phyloP scores from a whole-genome alignment of 371 early-diverging fungal genomes.

The Parasitella parasitica region DNA sequence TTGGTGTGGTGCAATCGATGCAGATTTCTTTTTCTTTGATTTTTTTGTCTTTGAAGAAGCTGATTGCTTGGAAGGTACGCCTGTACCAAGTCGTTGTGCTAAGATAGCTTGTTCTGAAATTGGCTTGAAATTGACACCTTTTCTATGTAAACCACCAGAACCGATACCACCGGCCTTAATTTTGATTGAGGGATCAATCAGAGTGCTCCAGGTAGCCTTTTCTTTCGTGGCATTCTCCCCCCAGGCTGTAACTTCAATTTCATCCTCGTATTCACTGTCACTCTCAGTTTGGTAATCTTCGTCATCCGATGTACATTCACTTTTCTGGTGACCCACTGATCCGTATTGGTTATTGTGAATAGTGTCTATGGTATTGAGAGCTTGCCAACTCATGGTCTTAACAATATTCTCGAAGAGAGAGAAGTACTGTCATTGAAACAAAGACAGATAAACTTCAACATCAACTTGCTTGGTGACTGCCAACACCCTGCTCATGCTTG shows the following conservation, averaged over 20 bases:
- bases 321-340: background rate
- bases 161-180: slow-evolving; percentile 40
- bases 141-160: slow-evolving; percentile 41
- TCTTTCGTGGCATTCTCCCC: slow-evolving; percentile 2
- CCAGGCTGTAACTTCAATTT: background rate
- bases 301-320: background rate
- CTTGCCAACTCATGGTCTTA: background rate
- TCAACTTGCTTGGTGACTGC: background rate
- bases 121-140: slow-evolving; percentile 42
- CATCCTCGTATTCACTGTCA: slow-evolving; percentile 7
- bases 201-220: slow-evolving; percentile 24
- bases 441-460: background rate
- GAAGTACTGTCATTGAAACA: background rate
- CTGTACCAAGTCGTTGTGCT: slow-evolving; percentile 34
- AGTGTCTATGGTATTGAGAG: background rate
- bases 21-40: background rate
- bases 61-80: slow-evolving; percentile 24
- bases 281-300: background rate
- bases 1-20: background rate
- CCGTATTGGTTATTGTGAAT: background rate
- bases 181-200: slow-evolving; percentile 38
- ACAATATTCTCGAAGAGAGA: background rate
- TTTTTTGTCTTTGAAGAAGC: background rate
- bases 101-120: slow-evolving; percentile 43
- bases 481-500: too few relatives aligned